Base-by-base conservation (phyloP, 306 rosid species). In the Malus sylvestris region DNA sequence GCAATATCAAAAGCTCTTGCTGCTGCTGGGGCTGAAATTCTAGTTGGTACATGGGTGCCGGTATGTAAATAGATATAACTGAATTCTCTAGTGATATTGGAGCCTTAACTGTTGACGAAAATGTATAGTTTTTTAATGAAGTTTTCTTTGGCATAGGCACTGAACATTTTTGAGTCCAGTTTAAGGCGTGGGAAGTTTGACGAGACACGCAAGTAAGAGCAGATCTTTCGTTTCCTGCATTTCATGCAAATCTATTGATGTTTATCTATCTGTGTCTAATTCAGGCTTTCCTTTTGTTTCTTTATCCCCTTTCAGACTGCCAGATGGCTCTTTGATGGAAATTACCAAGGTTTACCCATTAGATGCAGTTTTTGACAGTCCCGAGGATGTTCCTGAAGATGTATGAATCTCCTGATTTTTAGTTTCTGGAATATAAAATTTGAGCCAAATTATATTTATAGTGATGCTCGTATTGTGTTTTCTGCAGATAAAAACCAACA, bases 31-130 rank as follows among this genome's bases (percentile, higher is more conserved):
- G 97, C 97, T 79, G 95, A 94, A 85, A 92, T 94, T 88, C 89
- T 92, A 53, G 90, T 94, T 32, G 98, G 98, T 68, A 94, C 98
- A 64, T 94, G 98, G 98, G 98, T 94, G 74, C 98, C 98, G 51
- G 98, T 94, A 84, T 88, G 96, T 86, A 77, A 79, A 72, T 51
- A 35, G 15, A 62, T 32, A 40, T 25, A 38, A 35, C 25, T 40
- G 4, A 23, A 13, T 23, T 70, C 4, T 20, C 25, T 16, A 35
- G 22, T 32, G 57, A 67, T 23, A 22, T 29, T 23, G 51, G 14
- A 40, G 35, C 38, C 35, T 61, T 19, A 18, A 40, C 8, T 25
- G 42, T 14, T 38, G 40, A n/a, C 5, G 45, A 59, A n/a, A 6
- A 22, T 38, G 2, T 68, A 22, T 59, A 18, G 62, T 57, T 13